Conservation (phyloP, 1,284 basidiomycete species). For the Inonotus obliquus region DNA sequence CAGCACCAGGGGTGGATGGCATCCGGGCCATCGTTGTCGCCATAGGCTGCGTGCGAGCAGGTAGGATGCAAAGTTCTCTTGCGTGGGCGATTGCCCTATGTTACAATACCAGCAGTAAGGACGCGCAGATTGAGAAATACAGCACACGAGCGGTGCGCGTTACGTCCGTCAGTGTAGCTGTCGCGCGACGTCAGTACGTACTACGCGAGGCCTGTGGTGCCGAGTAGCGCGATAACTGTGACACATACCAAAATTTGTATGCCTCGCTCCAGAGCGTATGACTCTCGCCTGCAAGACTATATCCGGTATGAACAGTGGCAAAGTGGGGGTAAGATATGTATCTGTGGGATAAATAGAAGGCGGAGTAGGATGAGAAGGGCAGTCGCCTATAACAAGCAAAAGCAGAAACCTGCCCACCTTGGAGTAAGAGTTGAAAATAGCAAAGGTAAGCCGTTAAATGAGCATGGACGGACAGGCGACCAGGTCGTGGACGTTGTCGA, state of each 20-base stretch:
- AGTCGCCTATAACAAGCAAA: background rate
- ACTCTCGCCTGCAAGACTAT: background rate
- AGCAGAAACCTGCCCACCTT: background rate
- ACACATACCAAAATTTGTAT: background rate
- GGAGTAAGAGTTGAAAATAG: background rate
- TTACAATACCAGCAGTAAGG: background rate
- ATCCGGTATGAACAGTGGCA: background rate
- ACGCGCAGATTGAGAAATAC: background rate
- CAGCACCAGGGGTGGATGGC: constrained; percentile 5
- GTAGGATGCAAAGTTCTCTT: background rate
- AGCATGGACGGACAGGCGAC: constrained; percentile 3
- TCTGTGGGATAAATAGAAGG: background rate
- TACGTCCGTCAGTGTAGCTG: background rate
- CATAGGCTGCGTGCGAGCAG: background rate
- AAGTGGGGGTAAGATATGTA: background rate
- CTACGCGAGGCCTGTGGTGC: background rate
- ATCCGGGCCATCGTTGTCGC: constrained; percentile 10
- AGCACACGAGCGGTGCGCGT: background rate
- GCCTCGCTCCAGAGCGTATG: background rate
- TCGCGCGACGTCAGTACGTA: constrained; percentile 2
- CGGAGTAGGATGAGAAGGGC: background rate
- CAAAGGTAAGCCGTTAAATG: background rate
- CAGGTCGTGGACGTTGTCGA: constrained; percentile 6
- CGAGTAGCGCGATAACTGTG: background rate
- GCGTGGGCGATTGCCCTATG: background rate